A percentile compares a stretch with the other conserved stretches of the same genome.
These are phyloP conservation scores for Trichomonas tenax DNA, from an alignment of 208 protist species.

Conservation along the genomic window DNA sequence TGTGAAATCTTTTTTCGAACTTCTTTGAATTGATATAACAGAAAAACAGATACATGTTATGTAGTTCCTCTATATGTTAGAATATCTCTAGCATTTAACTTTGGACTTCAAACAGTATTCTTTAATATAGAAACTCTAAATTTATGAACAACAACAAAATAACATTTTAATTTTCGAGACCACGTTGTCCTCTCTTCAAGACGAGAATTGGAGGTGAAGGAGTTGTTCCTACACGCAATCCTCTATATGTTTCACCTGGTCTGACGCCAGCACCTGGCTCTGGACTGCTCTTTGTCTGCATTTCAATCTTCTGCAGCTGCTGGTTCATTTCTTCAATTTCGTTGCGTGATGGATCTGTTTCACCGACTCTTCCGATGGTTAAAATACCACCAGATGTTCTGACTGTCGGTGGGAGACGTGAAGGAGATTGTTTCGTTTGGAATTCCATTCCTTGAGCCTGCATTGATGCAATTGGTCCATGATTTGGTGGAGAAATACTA, in stretches of 20 bases:
- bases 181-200: not conserved
- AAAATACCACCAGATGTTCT: not conserved
- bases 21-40: no score
- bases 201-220: not conserved
- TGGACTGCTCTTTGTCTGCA: no score
- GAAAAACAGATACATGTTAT: no score
- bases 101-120: no score
- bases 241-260: no score
- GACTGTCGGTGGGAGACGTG: not conserved
- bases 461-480: not conserved
- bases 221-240: not conserved
- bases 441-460: not conserved
- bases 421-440: not conserved
- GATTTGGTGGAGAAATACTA: not conserved
- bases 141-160: no score
- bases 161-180: no score
- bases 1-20: no score
- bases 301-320: not conserved
- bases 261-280: no score
- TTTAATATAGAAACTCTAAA: no score
- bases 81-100: no score
- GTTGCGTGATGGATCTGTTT: not conserved
- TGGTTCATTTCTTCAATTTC: not conserved
- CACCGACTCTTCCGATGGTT: not conserved
- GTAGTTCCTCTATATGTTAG: no score